These are phyloP conservation scores for Pichia pseudocactophila DNA, from an alignment of 805 yeast species.

Conservation along the genomic window DNA sequence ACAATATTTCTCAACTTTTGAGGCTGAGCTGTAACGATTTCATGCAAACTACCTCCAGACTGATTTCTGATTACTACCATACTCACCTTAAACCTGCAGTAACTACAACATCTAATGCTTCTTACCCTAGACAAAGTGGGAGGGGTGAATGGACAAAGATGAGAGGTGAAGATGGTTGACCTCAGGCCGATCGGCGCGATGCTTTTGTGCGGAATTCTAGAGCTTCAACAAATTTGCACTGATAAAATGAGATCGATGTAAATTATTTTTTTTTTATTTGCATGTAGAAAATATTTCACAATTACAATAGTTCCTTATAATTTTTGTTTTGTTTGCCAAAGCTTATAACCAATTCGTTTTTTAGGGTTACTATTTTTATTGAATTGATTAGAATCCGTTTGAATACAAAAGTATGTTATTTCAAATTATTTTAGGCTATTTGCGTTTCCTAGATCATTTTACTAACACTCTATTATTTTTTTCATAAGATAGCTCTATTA, in stretches of 20 bases:
- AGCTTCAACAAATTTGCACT: no score
- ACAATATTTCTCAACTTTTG: slow-evolving; percentile 24
- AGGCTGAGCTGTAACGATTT: neutral
- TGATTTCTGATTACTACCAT: slow-evolving; percentile 10
- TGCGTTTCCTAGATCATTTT: neutral
- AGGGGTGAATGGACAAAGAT: slow-evolving; percentile 61
- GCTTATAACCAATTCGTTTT: no score
- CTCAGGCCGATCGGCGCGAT: neutral
- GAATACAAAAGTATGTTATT: neutral
- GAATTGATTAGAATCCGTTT: neutral
- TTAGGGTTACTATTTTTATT: neutral
- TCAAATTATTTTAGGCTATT: neutral
- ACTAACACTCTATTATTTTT: neutral
- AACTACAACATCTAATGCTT: neutral
- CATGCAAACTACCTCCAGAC: slow-evolving; percentile 4
- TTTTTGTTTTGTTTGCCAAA: no score
- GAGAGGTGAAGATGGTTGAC: slow-evolving; percentile 73
- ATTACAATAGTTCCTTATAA: no score
- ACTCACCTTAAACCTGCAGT: neutral
- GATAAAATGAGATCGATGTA: no score
- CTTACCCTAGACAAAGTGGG: slow-evolving; percentile 64
- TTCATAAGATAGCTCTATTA: neutral
- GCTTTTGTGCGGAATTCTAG: no score
- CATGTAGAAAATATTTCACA: slow-evolving; percentile 1
- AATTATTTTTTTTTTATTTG: slow-evolving; percentile 1